Evolutionary conservation across 768 basidiomycete species (phyloP).

Genomic region (Lentinula aciculospora): DNA sequence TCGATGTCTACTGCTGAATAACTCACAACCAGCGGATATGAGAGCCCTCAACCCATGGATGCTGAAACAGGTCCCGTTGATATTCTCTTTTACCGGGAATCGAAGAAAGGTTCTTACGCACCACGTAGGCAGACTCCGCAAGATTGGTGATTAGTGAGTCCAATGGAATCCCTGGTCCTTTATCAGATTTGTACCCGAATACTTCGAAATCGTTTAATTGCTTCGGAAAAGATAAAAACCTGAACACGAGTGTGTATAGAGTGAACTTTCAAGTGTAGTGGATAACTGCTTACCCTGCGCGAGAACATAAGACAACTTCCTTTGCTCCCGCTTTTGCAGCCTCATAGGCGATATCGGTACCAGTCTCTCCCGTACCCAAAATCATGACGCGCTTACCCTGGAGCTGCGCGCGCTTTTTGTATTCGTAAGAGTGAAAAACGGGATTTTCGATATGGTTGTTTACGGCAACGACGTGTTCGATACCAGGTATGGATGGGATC

Average conservation of each 20-base stretch:
- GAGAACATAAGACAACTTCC: slow-evolving; percentile 46
- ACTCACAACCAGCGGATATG: slow-evolving; percentile 57
- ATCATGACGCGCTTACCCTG: slow-evolving; percentile 43
- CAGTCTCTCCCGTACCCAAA: slow-evolving; percentile 58
- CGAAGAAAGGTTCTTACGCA: slow-evolving; percentile 17
- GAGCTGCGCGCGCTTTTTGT: slow-evolving; percentile 43
- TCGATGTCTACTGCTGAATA: neutral
- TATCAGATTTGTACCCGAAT: slow-evolving; percentile 40
- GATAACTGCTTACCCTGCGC: slow-evolving; percentile 33
- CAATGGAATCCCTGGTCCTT: slow-evolving; percentile 30
- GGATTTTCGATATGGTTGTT: slow-evolving; percentile 10
- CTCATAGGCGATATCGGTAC: slow-evolving; percentile 53
- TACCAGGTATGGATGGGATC: slow-evolving; percentile 44
- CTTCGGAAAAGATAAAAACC: slow-evolving; percentile 57
- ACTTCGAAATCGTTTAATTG: slow-evolving; percentile 54
- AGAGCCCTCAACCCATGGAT: slow-evolving; percentile 52
- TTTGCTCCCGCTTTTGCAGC: slow-evolving; percentile 44
- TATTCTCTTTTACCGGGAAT: neutral
- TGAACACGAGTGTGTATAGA: slow-evolving; percentile 8
- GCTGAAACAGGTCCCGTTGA: slow-evolving; percentile 20
- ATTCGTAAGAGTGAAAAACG: slow-evolving; percentile 43
- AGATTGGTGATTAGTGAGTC: slow-evolving; percentile 53
- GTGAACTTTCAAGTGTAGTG: neutral
- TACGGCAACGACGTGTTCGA: slow-evolving; percentile 28
- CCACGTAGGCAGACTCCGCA: slow-evolving; percentile 47